Base-by-base conservation (phyloP, 1,139 yeast genomes). In the Kurtzmaniella quercitrusa region DNA sequence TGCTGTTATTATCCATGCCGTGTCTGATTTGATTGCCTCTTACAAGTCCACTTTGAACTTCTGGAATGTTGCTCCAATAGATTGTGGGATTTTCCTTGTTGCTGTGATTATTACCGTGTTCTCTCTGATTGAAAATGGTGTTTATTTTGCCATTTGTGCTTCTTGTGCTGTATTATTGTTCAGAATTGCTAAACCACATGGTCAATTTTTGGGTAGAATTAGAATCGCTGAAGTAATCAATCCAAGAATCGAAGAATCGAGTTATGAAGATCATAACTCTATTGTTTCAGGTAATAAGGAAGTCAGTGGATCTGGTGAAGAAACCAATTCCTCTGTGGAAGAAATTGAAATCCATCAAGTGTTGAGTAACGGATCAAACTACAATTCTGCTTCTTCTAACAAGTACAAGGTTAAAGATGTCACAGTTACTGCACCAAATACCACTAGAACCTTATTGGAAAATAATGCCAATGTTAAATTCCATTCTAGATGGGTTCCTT, bases 1-100 rank as follows among this genome's bases (percentile, higher is more conserved):
- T 52, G 96, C 97, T 1, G 81, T 91, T 51, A 90, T 91, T 54
- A 91, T 91, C 56, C 96, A 91, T 63, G 96, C 97, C n/a, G 98
- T 91, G 19, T 79, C 87, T 40, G 97, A 90, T 66, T 77, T 91
- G 62, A 70, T 90, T 51, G 85, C 95, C 4, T 75, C 81, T 44
- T 89, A 83, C 59, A 76, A 77, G 54, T 77, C 83, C 3, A 80
- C 95, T 11, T 81, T 79, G 77, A 79, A 75, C 56, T 79, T 89
- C 64, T 90, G 89, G 87, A 75, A 73, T 50, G 75, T 85, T 49
- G 70, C 82, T 45, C 96, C 97, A 9, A 48, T 87, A 15, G 97
- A 91, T 63, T 78, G 79, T 55, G 76, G 82, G 38, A 85, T 90
- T 43, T 91, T 89, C 65, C 41, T 90, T 7, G 77, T 82, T 48